phyloP scores from a whole-genome alignment of 108 stramenopile species.

The Schizochytrium sp. region DNA sequence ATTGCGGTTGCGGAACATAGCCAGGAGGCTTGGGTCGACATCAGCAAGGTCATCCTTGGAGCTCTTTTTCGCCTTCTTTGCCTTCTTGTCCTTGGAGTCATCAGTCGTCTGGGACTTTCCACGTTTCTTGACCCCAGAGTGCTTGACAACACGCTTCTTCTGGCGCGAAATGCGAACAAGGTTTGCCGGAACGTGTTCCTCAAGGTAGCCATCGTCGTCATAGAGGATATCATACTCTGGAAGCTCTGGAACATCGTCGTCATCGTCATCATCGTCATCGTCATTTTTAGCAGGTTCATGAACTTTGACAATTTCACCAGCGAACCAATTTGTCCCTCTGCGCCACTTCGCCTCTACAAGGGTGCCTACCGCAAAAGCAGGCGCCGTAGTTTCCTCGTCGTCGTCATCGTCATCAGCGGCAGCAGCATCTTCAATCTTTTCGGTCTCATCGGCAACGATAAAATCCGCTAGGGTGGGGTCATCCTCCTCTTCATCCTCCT shows the following conservation, averaged over 20 bases:
- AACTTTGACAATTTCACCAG: not conserved
- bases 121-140: not conserved
- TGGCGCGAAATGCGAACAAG: conserved; percentile 24
- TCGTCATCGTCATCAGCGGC: conserved; percentile 44
- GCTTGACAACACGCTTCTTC: not conserved
- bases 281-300: not conserved
- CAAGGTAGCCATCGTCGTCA: not conserved
- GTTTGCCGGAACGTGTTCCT: not conserved
- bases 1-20: conserved; percentile 8
- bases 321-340: conserved; percentile 6
- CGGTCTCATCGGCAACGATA: conserved; percentile 12
- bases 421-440: not conserved
- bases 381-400: not conserved
- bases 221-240: conserved; percentile 11
- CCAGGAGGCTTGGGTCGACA: conserved; percentile 24
- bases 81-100: not conserved
- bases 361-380: not conserved
- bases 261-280: conserved; percentile 3
- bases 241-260: not conserved
- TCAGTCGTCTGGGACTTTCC: not conserved
- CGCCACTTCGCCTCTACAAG: conserved; percentile 31
- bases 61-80: not conserved
- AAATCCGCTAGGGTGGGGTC: not conserved
- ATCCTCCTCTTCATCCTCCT: not conserved
- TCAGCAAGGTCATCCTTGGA: not conserved